Percentiles rank a stretch among this genome's conserved stretches.
These are phyloP conservation scores for Trifolium dubium DNA, from an alignment of 306 rosid species.

Conservation along the genomic window DNA sequence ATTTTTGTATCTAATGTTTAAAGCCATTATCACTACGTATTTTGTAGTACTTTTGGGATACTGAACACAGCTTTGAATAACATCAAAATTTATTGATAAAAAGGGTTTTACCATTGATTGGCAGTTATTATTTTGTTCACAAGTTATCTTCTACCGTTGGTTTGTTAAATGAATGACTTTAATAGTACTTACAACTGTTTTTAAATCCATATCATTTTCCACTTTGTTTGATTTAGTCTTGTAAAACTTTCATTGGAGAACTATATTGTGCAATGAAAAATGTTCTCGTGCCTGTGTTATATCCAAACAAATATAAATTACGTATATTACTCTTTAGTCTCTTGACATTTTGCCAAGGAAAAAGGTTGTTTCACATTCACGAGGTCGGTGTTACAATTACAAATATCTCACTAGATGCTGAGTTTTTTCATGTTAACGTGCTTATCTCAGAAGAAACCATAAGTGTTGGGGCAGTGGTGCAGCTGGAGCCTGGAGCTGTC, in stretches of 20 bases:
- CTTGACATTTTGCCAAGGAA: neutral
- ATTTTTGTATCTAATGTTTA: conserved; percentile 49
- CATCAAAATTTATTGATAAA: conserved; percentile 21
- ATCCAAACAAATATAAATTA: neutral
- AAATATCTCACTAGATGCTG: neutral
- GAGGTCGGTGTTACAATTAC: neutral
- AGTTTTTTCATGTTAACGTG: neutral
- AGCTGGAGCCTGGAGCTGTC: conserved; percentile 10
- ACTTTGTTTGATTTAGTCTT: neutral
- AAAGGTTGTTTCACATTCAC: neutral
- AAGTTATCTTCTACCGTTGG: neutral
- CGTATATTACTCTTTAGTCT: neutral
- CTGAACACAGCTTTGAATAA: conserved; percentile 32
- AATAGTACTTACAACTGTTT: too few species aligned
- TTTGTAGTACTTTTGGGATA: conserved; percentile 29
- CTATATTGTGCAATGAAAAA: neutral
- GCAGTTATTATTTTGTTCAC: neutral
- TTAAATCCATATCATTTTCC: neutral
- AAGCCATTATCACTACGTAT: conserved; percentile 5
- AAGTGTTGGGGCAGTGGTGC: neutral
- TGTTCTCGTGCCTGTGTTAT: neutral
- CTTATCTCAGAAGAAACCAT: neutral
- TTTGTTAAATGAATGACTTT: too few species aligned
- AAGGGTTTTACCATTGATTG: neutral
- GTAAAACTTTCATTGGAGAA: neutral